A percentile compares a stretch with the other conserved stretches of the same genome.
Evolutionary conservation across 805 yeast species (phyloP).

Genomic region (Yarrowia porcina): DNA sequence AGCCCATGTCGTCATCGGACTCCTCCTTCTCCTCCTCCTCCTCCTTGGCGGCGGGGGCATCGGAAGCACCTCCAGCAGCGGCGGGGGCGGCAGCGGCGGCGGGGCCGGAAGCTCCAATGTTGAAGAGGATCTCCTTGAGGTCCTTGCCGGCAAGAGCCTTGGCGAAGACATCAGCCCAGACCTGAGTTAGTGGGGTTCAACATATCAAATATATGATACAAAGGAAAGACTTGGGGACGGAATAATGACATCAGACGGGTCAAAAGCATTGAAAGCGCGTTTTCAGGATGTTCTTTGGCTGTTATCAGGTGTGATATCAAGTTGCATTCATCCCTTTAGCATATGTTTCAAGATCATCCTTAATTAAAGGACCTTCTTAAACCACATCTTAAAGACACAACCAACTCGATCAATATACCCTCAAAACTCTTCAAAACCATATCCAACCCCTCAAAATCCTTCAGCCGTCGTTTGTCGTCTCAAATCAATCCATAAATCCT

Average conservation of each 20-base stretch:
- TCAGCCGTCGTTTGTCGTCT: too few species aligned
- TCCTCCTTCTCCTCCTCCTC: constrained; percentile 55
- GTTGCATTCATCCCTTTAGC: too few species aligned
- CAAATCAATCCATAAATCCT: background rate
- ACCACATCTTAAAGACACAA: background rate
- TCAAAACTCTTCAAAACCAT: too few species aligned
- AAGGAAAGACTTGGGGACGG: background rate
- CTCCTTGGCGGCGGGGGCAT: constrained; percentile 54
- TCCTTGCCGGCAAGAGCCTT: constrained; percentile 83
- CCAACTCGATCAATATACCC: background rate
- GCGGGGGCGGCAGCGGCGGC: constrained; percentile 59
- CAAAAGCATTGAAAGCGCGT: too few species aligned
- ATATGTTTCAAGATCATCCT: background rate
- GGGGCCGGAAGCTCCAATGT: constrained; percentile 59
- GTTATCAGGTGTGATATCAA: too few species aligned
- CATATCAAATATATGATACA: too few species aligned
- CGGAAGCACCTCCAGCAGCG: constrained; percentile 64
- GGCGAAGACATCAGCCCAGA: constrained; percentile 87
- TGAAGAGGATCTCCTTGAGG: constrained; percentile 74
- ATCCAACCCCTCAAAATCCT: background rate
- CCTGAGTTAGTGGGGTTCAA: constrained; percentile 30
- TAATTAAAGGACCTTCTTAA: background rate
- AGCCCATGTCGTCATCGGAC: constrained; percentile 86
- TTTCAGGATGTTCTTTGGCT: too few species aligned
- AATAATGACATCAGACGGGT: too few species aligned